phyloP scores from a whole-genome alignment of 2,329 filamentous ascomycete species.

The Aspergillus brunneoviolaceus region DNA sequence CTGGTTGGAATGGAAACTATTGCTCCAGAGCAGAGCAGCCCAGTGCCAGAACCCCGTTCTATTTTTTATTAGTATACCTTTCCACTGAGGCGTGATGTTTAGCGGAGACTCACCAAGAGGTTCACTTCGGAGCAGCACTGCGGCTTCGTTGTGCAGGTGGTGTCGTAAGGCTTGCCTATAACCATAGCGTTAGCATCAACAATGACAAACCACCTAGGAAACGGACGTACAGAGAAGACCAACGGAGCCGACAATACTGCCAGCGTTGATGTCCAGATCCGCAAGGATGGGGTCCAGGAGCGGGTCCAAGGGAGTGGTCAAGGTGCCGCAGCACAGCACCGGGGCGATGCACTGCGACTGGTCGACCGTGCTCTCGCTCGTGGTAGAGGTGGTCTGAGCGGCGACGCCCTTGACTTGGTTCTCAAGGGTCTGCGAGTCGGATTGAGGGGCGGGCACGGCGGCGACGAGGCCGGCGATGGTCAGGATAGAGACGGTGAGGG shows the following conservation, averaged over 20 bases:
- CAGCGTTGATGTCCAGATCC: constrained; percentile 23
- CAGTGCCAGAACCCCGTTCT: constrained; percentile 28
- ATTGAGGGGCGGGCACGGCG: constrained; percentile 22
- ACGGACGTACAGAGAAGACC: constrained; percentile 27
- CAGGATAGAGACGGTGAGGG: constrained; percentile 29
- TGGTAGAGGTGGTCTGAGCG: constrained; percentile 10
- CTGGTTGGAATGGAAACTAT: not conserved
- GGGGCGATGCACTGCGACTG: constrained; percentile 20
- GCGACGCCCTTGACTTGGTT: constrained; percentile 16
- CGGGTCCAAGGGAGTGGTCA: constrained; percentile 31
- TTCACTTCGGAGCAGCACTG: constrained; percentile 34
- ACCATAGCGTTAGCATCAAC: not conserved
- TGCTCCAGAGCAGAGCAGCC: constrained; percentile 19
- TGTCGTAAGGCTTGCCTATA: constrained; percentile 26
- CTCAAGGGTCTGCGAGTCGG: constrained; percentile 17
- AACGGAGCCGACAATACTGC: constrained; percentile 28
- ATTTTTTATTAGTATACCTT: constrained; percentile 4
- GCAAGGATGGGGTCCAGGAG: constrained; percentile 27
- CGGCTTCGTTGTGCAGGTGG: constrained; percentile 21
- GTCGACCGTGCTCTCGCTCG: constrained; percentile 11
- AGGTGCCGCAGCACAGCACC: constrained; percentile 29
- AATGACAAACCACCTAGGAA: not conserved
- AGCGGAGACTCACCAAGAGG: constrained; percentile 24
- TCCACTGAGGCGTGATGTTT: not conserved
- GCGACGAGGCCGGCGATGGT: constrained; percentile 31